Evolutionary conservation across 352 stramenopile species (phyloP), one percentile per base, ranked within the genome.

Genomic region (Thalassiosira mediterranea): DNA sequence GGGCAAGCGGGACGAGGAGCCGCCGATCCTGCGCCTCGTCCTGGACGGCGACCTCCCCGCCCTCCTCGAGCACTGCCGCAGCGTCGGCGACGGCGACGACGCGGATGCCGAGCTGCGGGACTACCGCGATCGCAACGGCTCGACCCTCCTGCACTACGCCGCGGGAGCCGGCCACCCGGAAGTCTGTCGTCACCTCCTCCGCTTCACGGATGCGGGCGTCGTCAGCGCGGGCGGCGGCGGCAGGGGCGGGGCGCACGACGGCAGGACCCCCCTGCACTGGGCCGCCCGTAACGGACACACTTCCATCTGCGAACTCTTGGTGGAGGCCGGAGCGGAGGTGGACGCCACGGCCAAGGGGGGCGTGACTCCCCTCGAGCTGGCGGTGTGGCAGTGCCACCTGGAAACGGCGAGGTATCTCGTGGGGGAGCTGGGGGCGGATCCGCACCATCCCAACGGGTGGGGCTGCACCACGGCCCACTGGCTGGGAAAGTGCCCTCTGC

Each of bases 281-380:
- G 67, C 74, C 1, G 60, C 60, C 28, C 49, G 74, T 2, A 83
- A 83, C 59, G 74, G 74, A 5, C 74, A 75, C 21, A 40, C 38
- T 2, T n/a, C 4, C 10, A 67, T 69, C 34, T 74, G 60, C 32
- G 0, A 49, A 34, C 19, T 54, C 15, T 28, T 62, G 17, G 42
- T 58, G 23, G 15, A 49, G 19, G 49, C 19, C 21, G 37, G 1
- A 15, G 40, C 25, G 0, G n/a, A 5, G 0, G 64, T 72, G 0
- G 66, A 81, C 54, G 26, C 38, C 15, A 13, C 60, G 15, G 65
- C 65, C 34, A 72, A 59, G 25, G 69, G 66, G 23, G 15, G 66
- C 40, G 76, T 84, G 1, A 81, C 76, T 47, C 76, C 76, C n/a
- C 47, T 84, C 19, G 63, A 84, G 57, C 47, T 84, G 21, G 51